phyloP scores from a whole-genome alignment of 1,284 basidiomycete genomes.

The Cryptococcus maquisensis region DNA sequence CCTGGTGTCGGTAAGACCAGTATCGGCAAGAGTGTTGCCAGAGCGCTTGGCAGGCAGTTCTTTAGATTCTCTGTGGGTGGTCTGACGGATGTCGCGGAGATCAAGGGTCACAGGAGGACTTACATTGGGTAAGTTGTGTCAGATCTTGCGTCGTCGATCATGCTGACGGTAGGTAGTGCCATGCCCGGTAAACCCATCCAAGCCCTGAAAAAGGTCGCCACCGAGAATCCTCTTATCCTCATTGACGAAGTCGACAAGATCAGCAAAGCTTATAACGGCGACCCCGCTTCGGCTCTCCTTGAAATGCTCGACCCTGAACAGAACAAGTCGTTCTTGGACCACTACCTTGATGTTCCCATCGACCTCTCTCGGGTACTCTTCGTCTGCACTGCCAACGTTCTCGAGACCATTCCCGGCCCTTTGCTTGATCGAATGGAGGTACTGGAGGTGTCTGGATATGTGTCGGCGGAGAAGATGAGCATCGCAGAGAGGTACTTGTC shows the following conservation, averaged over 20 bases:
- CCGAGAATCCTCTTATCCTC: constrained; percentile 91
- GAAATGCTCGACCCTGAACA: constrained; percentile 99
- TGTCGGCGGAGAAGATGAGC: constrained; percentile 90
- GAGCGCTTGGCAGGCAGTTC: constrained; percentile 48
- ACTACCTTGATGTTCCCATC: constrained; percentile 97
- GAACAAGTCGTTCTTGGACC: constrained; percentile 92
- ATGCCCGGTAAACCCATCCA: constrained; percentile 98
- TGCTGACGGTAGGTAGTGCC: constrained; percentile 55
- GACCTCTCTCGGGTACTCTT: constrained; percentile 94
- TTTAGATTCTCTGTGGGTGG: constrained; percentile 86
- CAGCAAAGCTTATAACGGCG: constrained; percentile 84
- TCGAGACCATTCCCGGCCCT: constrained; percentile 94
- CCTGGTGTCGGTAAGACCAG: constrained; percentile 96
- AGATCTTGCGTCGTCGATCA: neutral
- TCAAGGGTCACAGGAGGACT: constrained; percentile 95
- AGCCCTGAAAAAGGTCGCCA: constrained; percentile 92
- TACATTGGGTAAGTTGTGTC: constrained; percentile 72
- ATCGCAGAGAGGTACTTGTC: constrained; percentile 90
- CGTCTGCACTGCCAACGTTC: constrained; percentile 93
- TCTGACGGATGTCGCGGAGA: constrained; percentile 95
- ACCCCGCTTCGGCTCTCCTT: constrained; percentile 86
- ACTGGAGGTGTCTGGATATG: constrained; percentile 93
- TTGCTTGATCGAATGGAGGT: constrained; percentile 97
- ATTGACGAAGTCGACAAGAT: constrained; percentile 99
- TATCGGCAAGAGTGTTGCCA: constrained; percentile 74